These are phyloP conservation scores for Penicillium psychrosexuale DNA, from an alignment of 2,329 filamentous ascomycete genomes.

Conservation along the genomic window DNA sequence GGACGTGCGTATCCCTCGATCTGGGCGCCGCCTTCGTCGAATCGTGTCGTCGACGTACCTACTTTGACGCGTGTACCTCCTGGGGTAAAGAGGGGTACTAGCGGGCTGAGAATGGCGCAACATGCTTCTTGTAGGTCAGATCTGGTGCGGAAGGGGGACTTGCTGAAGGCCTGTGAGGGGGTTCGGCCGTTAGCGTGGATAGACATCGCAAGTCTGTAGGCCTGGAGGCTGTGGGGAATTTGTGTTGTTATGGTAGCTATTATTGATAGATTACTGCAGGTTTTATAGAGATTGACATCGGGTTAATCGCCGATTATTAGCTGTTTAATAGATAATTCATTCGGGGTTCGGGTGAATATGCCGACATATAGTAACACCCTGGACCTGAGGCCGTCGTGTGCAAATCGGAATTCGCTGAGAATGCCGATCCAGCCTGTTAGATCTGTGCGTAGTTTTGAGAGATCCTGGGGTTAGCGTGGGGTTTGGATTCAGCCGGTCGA, in stretches of 20 bases:
- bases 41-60: constrained; percentile 69
- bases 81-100: constrained; percentile 69
- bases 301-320: background rate
- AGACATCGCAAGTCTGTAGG: constrained; percentile 21
- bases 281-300: background rate
- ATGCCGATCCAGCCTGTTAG: constrained; percentile 4
- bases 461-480: background rate
- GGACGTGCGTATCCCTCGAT: constrained; percentile 73
- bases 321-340: background rate
- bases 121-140: constrained; percentile 57
- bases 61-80: constrained; percentile 63
- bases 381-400: background rate
- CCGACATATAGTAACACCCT: background rate
- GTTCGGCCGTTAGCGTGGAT: constrained; percentile 31
- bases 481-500: constrained; percentile 8
- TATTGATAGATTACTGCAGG: background rate
- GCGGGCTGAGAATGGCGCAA: constrained; percentile 63
- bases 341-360: background rate
- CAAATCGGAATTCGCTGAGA: constrained; percentile 1
- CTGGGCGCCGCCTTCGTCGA: constrained; percentile 73
- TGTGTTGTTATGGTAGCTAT: background rate
- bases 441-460: background rate
- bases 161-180: constrained; percentile 28
- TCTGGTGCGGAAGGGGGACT: constrained; percentile 27
- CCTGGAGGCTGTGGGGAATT: background rate